phyloP scores from a whole-genome alignment of 2,329 filamentous ascomycete species.

The Ophiosphaerella korrae region DNA sequence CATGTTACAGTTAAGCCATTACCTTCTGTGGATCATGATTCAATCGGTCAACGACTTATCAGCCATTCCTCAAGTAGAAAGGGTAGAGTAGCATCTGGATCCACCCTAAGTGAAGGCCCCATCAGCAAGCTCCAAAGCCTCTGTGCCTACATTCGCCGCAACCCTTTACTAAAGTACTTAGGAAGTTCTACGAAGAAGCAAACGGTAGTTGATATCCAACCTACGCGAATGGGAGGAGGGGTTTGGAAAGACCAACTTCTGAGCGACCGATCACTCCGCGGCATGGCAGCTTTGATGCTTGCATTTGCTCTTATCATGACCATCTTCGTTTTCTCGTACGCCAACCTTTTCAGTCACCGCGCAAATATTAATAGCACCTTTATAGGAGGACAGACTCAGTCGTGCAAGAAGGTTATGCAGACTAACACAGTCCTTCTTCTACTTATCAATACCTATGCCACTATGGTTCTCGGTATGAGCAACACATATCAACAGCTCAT shows the following conservation, averaged over 20 bases:
- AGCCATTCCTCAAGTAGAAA: too few species aligned
- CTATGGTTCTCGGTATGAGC: conserved; percentile 39
- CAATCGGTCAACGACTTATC: too few species aligned
- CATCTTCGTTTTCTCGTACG: conserved; percentile 22
- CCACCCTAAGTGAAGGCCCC: conserved; percentile 12
- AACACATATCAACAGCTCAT: conserved; percentile 43
- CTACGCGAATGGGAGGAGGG: conserved; percentile 26
- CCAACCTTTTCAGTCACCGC: conserved; percentile 15
- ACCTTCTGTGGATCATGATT: too few species aligned
- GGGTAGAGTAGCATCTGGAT: too few species aligned
- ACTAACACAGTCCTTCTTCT: conserved; percentile 30
- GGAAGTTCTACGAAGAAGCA: conserved; percentile 21
- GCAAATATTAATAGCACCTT: conserved; percentile 29
- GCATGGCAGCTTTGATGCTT: conserved; percentile 31
- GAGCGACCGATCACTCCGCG: conserved; percentile 32
- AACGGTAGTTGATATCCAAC: conserved; percentile 28
- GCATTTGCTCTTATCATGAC: conserved; percentile 23
- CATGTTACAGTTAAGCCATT: conserved; percentile 5
- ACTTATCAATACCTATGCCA: conserved; percentile 37
- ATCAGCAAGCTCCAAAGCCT: conserved; percentile 25
- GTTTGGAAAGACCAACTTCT: conserved; percentile 39
- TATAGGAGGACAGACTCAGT: conserved; percentile 20
- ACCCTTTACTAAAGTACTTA: conserved; percentile 20
- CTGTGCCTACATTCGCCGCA: conserved; percentile 21
- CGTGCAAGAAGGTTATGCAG: conserved; percentile 24